These are phyloP conservation scores for Straminergon stramineum DNA, from an alignment of 225 moss, liverwort and hornwort species.

Conservation along the genomic window DNA sequence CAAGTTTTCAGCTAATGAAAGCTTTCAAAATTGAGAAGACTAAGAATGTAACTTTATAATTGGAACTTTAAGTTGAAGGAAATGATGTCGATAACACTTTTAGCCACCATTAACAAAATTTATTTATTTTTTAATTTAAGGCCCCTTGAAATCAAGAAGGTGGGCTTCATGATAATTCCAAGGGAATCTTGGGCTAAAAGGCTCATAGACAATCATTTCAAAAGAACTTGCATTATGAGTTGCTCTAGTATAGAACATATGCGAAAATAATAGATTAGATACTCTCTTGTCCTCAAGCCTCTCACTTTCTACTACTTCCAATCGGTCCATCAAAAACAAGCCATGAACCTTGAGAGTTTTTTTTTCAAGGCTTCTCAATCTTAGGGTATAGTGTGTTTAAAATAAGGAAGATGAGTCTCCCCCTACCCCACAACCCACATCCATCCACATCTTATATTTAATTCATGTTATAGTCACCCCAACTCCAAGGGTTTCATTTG, in stretches of 20 bases:
- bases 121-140: too few relatives aligned
- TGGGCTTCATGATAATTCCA: rapidly evolving
- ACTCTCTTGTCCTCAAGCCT: not conserved
- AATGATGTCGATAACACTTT: not conserved
- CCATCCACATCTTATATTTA: not conserved
- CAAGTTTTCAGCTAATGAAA: not conserved
- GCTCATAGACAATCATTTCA: not conserved
- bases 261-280: not conserved
- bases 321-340: rapidly evolving
- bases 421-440: not conserved
- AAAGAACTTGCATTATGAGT: not conserved
- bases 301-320: not conserved
- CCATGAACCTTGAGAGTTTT: not conserved
- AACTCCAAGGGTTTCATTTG: not conserved
- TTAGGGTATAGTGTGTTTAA: too few relatives aligned
- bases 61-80: not conserved
- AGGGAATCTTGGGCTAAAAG: not conserved
- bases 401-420: not conserved
- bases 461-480: not conserved
- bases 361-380: not conserved
- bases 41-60: not conserved
- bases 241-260: not conserved
- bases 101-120: too few relatives aligned
- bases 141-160: too few relatives aligned
- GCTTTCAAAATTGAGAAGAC: not conserved